phyloP scores from a whole-genome alignment of 331 rosid genomes.

The Malus hybrid region DNA sequence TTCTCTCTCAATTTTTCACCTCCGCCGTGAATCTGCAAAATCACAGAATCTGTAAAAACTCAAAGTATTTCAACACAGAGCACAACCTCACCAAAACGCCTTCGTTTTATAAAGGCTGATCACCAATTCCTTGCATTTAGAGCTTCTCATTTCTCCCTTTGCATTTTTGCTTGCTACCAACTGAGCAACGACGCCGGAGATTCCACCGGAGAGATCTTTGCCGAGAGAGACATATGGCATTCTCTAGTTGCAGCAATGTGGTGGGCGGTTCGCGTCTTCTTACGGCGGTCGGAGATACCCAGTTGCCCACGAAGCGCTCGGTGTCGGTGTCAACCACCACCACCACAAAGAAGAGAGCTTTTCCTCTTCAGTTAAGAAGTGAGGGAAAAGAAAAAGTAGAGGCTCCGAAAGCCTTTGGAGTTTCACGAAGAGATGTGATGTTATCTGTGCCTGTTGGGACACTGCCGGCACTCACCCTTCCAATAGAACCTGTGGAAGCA shows the following conservation, averaged over 20 bases:
- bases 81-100: too few species aligned
- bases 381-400: neutral
- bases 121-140: too few species aligned
- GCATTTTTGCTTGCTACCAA: too few species aligned
- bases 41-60: too few species aligned
- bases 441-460: conserved; percentile 10
- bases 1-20: too few species aligned
- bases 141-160: too few species aligned
- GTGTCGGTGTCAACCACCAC: neutral
- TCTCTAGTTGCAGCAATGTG: conserved; percentile 7
- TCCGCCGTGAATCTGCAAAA: too few species aligned
- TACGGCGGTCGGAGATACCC: neutral
- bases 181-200: too few species aligned
- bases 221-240: conserved; percentile 14
- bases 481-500: conserved; percentile 15
- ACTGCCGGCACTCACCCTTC: neutral
- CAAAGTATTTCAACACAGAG: too few species aligned
- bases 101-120: too few species aligned
- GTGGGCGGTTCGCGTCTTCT: conserved; percentile 4
- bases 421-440: conserved; percentile 23
- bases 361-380: conserved; percentile 17
- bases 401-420: neutral
- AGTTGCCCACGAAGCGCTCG: conserved; percentile 1
- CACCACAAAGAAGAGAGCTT: neutral
- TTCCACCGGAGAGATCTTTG: neutral